Conservation (phyloP, 2,329 filamentous ascomycete species). For the Talaromyces funiculosus region DNA sequence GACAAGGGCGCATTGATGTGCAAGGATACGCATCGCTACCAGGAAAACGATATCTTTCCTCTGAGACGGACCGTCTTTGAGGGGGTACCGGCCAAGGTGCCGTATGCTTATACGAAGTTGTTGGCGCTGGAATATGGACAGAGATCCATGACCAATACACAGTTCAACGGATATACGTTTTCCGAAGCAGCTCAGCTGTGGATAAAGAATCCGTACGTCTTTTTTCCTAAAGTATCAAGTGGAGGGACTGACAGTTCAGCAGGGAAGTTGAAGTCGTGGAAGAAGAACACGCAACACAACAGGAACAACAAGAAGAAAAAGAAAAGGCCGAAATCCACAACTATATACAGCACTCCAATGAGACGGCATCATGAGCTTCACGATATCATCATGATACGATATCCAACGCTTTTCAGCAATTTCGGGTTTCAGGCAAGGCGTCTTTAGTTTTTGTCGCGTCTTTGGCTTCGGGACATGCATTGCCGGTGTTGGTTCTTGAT, state of each 20-base stretch:
- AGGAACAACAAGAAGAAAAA: not conserved
- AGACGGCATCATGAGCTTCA: not conserved
- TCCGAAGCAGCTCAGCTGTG: not conserved
- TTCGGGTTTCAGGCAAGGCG: too few species aligned
- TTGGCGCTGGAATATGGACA: constrained; percentile 52
- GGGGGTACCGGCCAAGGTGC: constrained; percentile 48
- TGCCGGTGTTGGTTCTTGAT: constrained; percentile 2
- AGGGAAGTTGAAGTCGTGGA: not conserved
- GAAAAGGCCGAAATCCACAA: not conserved
- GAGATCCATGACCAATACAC: constrained; percentile 42
- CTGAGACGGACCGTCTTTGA: constrained; percentile 52
- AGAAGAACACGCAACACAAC: not conserved
- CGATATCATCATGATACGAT: not conserved
- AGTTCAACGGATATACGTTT: constrained; percentile 36
- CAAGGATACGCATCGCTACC: constrained; percentile 54
- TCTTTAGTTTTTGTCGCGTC: too few species aligned
- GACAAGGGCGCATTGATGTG: constrained; percentile 45
- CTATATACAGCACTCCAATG: not conserved
- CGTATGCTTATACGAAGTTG: constrained; percentile 52
- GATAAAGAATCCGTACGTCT: not conserved
- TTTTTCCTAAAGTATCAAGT: not conserved
- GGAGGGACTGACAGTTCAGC: not conserved
- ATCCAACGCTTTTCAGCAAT: not conserved
- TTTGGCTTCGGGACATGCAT: not conserved
- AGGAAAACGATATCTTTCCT: constrained; percentile 52